Evolutionary conservation across 331 rosid species (phyloP), one percentile per base, ranked within the genome.

Genomic region (Spiraea crenata): DNA sequence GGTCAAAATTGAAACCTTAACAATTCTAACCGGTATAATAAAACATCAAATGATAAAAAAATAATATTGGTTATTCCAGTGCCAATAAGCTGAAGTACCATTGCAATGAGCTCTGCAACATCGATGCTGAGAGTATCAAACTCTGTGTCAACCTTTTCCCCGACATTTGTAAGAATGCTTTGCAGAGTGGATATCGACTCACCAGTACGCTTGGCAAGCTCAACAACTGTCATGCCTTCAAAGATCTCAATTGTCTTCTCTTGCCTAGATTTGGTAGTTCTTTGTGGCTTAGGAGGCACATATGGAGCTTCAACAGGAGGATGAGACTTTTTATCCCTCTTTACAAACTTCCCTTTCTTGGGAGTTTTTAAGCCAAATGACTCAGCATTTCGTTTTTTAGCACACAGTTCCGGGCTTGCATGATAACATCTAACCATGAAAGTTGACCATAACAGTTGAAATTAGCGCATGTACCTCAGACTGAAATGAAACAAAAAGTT

Each of bases 181-280:
- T 84, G 96, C 82, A 93, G 77, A 60, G 84, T 71, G 67, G 90
- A 70, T 71, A 76, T 76, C 45, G 90, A 79, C 81, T 79, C 83
- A 58, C 97, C 90, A 16, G 91, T 74, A 70, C 90, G 92, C 82
- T 87, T 90, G 31, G 97, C 86, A 82, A 93, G 88, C 82, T 93
- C 97, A 62, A 71, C 83, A 61, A 87, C 72, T 57, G 95, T 83
- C 95, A 93, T 93, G 76, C 98, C 95, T 78, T 93, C 97, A 79
- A 88, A 93, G 76, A 93, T 87, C 76, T 93, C 98, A 66, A 93
- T 57, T 52, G 79, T 87, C 78, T 83, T 92, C 74, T 86, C 92
- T 34, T 73, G 75, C 61, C 65, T 44, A 58, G 87, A 68, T 80
- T 82, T 85, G 73, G 79, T 48, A 69, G 85, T 64, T 73, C 66